Base-by-base conservation (phyloP, 371 early-diverging fungal species). In the Paraphysoderma sedebokerense region DNA sequence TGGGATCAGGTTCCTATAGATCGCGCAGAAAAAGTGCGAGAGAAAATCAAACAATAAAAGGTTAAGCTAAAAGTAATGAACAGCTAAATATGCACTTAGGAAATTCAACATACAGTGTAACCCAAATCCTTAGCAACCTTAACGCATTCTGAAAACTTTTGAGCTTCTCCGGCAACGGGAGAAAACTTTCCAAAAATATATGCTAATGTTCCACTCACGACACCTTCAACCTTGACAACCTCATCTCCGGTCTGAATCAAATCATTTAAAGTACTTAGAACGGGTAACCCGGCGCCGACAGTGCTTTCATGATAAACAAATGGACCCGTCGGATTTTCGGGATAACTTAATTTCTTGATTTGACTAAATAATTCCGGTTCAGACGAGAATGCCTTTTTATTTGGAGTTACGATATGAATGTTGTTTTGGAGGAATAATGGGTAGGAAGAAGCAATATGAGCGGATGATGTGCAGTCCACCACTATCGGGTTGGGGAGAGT, bases 221-320 rank as follows among this genome's bases (percentile, higher is more conserved):
- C 87, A 48, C 98, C 98, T 63, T 97, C 95, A 42, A 97, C 79
- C 60, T 75, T 79, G 35, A 67, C 63, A 39, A 97, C 78, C 62
- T 82, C 74, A 60, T 97, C 98, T 15, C 92, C 93, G 3, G 93
- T 90, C 49, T 70, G 70, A 50, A 97, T 77, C 38, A 97, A 59
- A 58, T 92, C 88, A 24, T 71, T 71, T 49, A 97, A 69, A 0
- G 96, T 95, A 51, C 69, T 74, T 38, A 97, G 66, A n/a, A 95
- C 81, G 22, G 98, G 98, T 47, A 97, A 71, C 32, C 98, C 98
- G 31, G 98, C 98, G 40, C 97, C 98, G n/a, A 93, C 96, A 17
- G 93, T 95, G 30, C 87, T 72, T 64, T 97, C 98, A 58, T 96
- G 90, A 60, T 77, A 82, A 29, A 80, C 77, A 20, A 77, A 53